Percentiles rank a stretch among this genome's conserved stretches.
Evolutionary conservation across 192 early-diverging fungal species (phyloP).

Genomic region (Coemansia javaensis): DNA sequence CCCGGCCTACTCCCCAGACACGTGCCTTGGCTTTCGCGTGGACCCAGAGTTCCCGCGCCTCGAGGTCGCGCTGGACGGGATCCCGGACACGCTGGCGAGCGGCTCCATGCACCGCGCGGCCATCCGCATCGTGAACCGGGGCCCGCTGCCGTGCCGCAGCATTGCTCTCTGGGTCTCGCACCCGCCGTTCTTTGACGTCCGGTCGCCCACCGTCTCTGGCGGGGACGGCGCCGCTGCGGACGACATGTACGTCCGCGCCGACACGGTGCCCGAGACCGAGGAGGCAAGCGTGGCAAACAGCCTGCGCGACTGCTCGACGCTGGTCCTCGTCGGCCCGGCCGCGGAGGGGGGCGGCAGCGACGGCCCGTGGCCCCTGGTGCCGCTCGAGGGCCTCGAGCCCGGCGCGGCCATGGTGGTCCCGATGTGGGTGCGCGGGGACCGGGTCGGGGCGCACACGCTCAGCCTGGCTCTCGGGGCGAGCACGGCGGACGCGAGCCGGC

Average conservation of each 20-base stretch:
- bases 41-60: conserved; percentile 79
- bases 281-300: conserved; percentile 17
- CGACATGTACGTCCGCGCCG: conserved; percentile 13
- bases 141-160: conserved; percentile 64
- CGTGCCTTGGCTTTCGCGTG: conserved; percentile 66
- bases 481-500: neutral
- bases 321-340: conserved; percentile 14
- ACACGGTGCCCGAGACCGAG: conserved; percentile 3
- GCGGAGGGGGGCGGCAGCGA: neutral
- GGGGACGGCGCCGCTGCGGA: neutral
- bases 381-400: conserved; percentile 51
- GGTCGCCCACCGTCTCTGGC: conserved; percentile 8
- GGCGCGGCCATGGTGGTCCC: conserved; percentile 71
- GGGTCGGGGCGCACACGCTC: conserved; percentile 75
- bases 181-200: conserved; percentile 70
- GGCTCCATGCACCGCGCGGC: conserved; percentile 74
- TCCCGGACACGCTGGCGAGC: conserved; percentile 73
- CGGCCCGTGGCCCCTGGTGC: conserved; percentile 2
- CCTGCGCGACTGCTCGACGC: conserved; percentile 27
- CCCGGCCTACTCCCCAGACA: conserved; percentile 63
- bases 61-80: conserved; percentile 68
- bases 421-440: conserved; percentile 86
- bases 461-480: conserved; percentile 30
- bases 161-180: conserved; percentile 78
- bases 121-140: conserved; percentile 80